Base-by-base conservation (phyloP, 2,329 filamentous ascomycete genomes). In the Cytospora mali region DNA sequence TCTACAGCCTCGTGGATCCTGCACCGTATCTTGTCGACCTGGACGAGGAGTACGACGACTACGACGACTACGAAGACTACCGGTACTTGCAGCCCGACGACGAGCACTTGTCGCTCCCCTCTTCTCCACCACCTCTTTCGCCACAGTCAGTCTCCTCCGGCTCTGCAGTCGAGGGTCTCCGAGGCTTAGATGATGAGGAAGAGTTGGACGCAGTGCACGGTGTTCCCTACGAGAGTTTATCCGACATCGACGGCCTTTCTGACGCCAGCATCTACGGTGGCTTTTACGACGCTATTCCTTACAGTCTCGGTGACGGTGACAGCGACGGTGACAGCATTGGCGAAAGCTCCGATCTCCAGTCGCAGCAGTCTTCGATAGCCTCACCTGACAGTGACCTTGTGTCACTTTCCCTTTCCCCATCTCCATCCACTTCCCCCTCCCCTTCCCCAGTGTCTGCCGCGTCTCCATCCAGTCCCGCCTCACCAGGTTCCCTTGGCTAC, bases 71-170 rank as follows among this genome's bases (percentile, higher is more conserved):
- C 48, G 6, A 29, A 18, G 13, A 59, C 23, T n/a, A 25, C 27
- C 18, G 29, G 23, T 61, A 65, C 48, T 28, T 39, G n/a, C 29
- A 56, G 42, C 14, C 23, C 33, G 13, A 23, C 39, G 27, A 46
- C n/a, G 42, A 23, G 2, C 42, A 46, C 42, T n/a, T 46, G 42
- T 18, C 18, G 4, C 42, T 46, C 7, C n/a, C n/a, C n/a, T 46
- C 42, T 21, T 10, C 18, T 7, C 39, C 39, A n/a, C 39, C 6
- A 10, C 39, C 39, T 9, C 21, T n/a, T 46, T 23, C n/a, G 23
- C 10, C 42, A n/a, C 42, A 46, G 9, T 23, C 42, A 23, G 14
- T 23, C 10, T 23, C 42, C 9, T 23, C n/a, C 42, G n/a, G 21
- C 11, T 21, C 42, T 46, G 42, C 21, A 18, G 42, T 46, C 42